Conservation (phyloP, 805 yeast genomes). For the Metschnikowia kunwiensis region DNA sequence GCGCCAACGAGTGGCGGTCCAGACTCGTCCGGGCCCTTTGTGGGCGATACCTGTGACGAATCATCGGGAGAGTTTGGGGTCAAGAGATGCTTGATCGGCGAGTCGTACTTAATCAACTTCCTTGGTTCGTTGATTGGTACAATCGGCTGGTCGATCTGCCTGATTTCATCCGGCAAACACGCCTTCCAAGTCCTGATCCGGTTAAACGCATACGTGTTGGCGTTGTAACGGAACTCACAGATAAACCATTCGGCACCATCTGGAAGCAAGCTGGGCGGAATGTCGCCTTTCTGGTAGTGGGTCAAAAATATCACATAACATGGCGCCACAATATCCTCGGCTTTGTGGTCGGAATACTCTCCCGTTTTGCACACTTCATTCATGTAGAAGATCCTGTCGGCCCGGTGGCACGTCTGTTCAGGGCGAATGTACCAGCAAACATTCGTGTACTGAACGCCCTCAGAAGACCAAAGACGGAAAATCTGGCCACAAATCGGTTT, state of each 20-base stretch:
- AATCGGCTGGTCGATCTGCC: constrained; percentile 74
- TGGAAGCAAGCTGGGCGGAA: constrained; percentile 59
- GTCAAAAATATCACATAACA: constrained; percentile 95
- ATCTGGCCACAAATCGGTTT: constrained; percentile 94
- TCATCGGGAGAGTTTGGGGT: constrained; percentile 69
- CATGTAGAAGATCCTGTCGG: constrained; percentile 82
- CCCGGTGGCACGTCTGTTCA: constrained; percentile 94
- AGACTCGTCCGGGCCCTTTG: constrained; percentile 67
- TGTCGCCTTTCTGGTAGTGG: constrained; percentile 91
- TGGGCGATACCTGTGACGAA: constrained; percentile 80
- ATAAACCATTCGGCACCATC: constrained; percentile 82
- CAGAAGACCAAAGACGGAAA: constrained; percentile 92
- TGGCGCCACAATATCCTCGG: constrained; percentile 85
- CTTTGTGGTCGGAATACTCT: constrained; percentile 90
- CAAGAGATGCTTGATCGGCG: constrained; percentile 78
- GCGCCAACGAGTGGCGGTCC: constrained; percentile 96
- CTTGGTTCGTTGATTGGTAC: constrained; percentile 66
- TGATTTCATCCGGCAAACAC: constrained; percentile 93
- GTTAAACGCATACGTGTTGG: constrained; percentile 83
- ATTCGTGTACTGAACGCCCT: constrained; percentile 78
- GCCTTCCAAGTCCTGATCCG: constrained; percentile 98
- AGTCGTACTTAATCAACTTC: constrained; percentile 69
- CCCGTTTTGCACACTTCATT: constrained; percentile 97
- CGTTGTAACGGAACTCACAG: constrained; percentile 94
- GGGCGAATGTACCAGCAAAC: constrained; percentile 98